Percentiles rank a stretch among this genome's conserved stretches.
Conservation (phyloP, 2,329 filamentous ascomycete species). For the Nemania abortiva region DNA sequence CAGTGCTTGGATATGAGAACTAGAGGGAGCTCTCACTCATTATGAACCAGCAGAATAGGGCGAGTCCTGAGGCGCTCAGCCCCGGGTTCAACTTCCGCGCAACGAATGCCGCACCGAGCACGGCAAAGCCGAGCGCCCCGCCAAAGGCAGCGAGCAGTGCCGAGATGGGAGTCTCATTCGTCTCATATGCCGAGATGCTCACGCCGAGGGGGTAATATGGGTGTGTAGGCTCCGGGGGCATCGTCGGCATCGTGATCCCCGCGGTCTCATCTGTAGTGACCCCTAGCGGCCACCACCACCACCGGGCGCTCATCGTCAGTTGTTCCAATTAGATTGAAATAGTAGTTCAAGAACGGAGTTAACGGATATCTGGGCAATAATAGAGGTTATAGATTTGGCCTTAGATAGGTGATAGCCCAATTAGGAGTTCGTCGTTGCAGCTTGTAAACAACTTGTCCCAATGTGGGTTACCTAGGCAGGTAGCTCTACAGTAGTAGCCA, state of each 20-base stretch:
- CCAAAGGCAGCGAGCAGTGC: conserved; percentile 56
- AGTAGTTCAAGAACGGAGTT: neutral
- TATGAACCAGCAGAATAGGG: conserved; percentile 66
- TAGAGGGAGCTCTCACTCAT: conserved; percentile 58
- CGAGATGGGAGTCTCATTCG: conserved; percentile 58
- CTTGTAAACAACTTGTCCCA: neutral
- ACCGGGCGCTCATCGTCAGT: conserved; percentile 30
- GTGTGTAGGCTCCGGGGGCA: conserved; percentile 51
- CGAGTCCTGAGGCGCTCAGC: conserved; percentile 56
- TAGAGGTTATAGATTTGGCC: neutral
- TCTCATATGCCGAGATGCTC: conserved; percentile 58
- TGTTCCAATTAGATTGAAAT: neutral
- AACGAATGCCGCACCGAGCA: conserved; percentile 51
- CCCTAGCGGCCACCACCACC: conserved; percentile 21
- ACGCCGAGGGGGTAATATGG: conserved; percentile 64
- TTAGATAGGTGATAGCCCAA: neutral
- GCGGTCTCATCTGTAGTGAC: conserved; percentile 2
- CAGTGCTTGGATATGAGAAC: neutral
- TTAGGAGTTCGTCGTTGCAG: neutral
- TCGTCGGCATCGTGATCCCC: conserved; percentile 1
- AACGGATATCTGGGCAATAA: neutral
- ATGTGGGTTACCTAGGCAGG: conserved; percentile 4
- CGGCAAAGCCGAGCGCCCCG: conserved; percentile 53
- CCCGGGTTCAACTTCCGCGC: conserved; percentile 50
- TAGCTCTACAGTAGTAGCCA: neutral